These are phyloP conservation scores for Ganoderma meredithae DNA, from an alignment of 1,284 basidiomycete species.

Conservation along the genomic window DNA sequence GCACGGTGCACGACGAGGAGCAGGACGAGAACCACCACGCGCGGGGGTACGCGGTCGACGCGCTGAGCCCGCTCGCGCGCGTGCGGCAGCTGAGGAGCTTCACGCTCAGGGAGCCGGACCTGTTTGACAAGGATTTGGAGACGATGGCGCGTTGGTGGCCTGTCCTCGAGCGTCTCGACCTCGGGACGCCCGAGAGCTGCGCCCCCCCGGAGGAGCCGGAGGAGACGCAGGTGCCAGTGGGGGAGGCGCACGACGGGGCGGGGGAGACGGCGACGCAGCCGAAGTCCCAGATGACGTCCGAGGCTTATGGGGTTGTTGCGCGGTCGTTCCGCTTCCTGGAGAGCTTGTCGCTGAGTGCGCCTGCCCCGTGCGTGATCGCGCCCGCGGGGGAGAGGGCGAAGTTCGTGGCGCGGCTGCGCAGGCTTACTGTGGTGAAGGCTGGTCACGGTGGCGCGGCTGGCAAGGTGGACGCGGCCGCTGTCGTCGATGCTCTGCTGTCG, in stretches of 20 bases:
- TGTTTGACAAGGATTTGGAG: constrained; percentile 51
- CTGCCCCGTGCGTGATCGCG: constrained; percentile 22
- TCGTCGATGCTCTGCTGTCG: constrained; percentile 28
- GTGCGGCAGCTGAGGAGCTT: constrained; percentile 48
- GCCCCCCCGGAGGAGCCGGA: constrained; percentile 15
- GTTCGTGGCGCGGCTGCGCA: constrained; percentile 18
- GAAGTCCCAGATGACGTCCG: constrained; percentile 45
- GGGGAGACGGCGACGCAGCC: no score
- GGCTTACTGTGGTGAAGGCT: constrained; percentile 29
- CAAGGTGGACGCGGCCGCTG: constrained; percentile 15
- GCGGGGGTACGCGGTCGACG: constrained; percentile 33
- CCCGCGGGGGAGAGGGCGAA: neutral
- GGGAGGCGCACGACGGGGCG: no score
- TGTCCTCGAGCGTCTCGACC: constrained; percentile 49
- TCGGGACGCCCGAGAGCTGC: constrained; percentile 41
- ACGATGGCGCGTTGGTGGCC: constrained; percentile 48
- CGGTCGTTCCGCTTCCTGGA: constrained; percentile 44
- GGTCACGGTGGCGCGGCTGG: constrained; percentile 11
- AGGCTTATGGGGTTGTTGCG: constrained; percentile 47
- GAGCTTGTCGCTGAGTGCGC: constrained; percentile 49
- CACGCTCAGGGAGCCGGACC: constrained; percentile 42
- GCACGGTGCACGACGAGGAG: constrained; percentile 32
- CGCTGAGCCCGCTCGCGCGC: constrained; percentile 43
- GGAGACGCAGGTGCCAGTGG: neutral
- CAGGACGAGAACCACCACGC: constrained; percentile 25